Evolutionary conservation across 2,329 filamentous ascomycete species (phyloP).

Genomic region (Fusarium cicatricum): DNA sequence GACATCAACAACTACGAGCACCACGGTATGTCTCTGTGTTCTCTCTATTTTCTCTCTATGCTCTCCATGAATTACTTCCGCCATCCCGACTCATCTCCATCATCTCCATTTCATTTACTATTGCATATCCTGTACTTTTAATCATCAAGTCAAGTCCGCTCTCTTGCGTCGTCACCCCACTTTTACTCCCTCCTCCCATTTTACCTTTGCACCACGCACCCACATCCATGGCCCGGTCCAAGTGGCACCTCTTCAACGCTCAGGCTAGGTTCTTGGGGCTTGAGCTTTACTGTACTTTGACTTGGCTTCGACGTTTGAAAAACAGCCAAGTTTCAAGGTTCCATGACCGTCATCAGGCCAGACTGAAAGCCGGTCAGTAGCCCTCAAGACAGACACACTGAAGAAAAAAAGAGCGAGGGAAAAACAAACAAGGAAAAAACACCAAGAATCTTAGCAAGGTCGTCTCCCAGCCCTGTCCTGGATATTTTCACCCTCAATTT

Average conservation of each 20-base stretch:
- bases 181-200: slow-evolving; percentile 8
- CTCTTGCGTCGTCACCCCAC: slow-evolving; percentile 2
- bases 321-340: too few relatives aligned
- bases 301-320: background rate
- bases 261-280: slow-evolving; percentile 3
- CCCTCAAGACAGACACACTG: background rate
- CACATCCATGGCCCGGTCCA: slow-evolving; percentile 4
- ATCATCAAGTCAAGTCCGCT: background rate
- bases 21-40: slow-evolving; percentile 9
- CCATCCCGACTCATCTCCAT: background rate
- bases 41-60: background rate
- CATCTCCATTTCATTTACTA: background rate
- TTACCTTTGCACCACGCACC: slow-evolving; percentile 22
- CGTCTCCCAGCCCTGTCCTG: slow-evolving; percentile 9
- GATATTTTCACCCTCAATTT: slow-evolving; percentile 16
- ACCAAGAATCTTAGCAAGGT: background rate
- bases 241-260: slow-evolving; percentile 7
- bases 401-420: slow-evolving; percentile 7
- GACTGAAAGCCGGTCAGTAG: too few relatives aligned
- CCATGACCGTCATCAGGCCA: too few relatives aligned
- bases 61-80: too few relatives aligned
- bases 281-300: slow-evolving; percentile 11
- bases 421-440: slow-evolving; percentile 1
- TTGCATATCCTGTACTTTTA: background rate
- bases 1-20: slow-evolving; percentile 2